Evolutionary conservation across 805 yeast species (phyloP).

Genomic region (Cyberlindnera japonica): DNA sequence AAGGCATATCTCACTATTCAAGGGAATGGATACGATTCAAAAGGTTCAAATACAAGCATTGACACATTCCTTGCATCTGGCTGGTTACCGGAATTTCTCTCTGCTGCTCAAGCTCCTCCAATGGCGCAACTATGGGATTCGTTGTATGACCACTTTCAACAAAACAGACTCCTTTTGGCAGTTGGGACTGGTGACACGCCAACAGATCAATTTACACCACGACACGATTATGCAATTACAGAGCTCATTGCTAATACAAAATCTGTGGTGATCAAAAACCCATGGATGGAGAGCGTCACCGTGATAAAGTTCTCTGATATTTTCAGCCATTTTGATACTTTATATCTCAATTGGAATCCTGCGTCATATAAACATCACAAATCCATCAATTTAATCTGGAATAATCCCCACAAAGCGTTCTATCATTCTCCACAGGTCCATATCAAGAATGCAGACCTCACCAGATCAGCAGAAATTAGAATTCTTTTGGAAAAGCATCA

Average conservation of each 20-base stretch:
- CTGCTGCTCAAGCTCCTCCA: conserved; percentile 32
- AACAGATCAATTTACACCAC: conserved; percentile 38
- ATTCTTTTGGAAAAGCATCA: conserved; percentile 48
- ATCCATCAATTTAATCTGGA: conserved; percentile 31
- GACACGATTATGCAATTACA: conserved; percentile 69
- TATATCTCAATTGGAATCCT: conserved; percentile 70
- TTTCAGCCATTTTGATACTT: conserved; percentile 38
- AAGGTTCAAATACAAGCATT: conserved; percentile 73
- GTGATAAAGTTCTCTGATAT: conserved; percentile 29
- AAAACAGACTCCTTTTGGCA: conserved; percentile 47
- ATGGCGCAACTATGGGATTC: conserved; percentile 33
- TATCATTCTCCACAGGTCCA: conserved; percentile 42
- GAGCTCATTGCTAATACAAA: conserved; percentile 29
- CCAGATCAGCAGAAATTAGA: conserved; percentile 38
- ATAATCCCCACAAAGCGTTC: conserved; percentile 15
- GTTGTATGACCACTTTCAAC: conserved; percentile 30
- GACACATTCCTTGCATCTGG: conserved; percentile 67
- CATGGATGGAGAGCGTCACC: conserved; percentile 33
- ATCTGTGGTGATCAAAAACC: conserved; percentile 40
- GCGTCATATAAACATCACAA: conserved; percentile 23
- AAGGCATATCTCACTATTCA: conserved; percentile 64
- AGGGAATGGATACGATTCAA: conserved; percentile 50
- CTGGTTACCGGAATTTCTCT: conserved; percentile 64
- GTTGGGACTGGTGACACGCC: conserved; percentile 61
- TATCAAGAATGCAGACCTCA: conserved; percentile 32